These are phyloP conservation scores for Cydonia oblonga DNA, from an alignment of 331 rosid genomes.

Conservation along the genomic window DNA sequence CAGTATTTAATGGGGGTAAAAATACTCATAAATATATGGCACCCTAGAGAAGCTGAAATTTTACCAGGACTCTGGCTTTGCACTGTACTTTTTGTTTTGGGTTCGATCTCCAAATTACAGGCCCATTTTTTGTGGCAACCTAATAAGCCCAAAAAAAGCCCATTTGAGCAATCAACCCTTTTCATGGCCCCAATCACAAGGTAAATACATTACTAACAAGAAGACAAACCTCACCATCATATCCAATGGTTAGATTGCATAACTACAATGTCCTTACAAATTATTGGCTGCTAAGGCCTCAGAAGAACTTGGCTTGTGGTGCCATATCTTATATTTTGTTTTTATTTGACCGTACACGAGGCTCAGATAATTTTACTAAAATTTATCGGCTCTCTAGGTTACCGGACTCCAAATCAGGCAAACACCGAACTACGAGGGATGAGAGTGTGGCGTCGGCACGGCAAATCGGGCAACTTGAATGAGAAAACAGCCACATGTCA, in stretches of 20 bases:
- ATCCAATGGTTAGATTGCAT: not conserved
- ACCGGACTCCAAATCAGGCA: not conserved
- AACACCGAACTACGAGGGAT: not conserved
- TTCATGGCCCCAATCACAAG: not conserved
- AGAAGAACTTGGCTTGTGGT: not conserved
- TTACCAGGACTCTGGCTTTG: too few relatives aligned
- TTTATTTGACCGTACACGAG: too few relatives aligned
- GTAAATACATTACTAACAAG: not conserved
- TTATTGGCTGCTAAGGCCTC: not conserved
- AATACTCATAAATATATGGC: not conserved
- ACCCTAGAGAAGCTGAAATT: too few relatives aligned
- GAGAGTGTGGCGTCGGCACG: slow-evolving; percentile 26
- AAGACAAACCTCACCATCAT: not conserved
- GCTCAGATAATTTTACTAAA: too few relatives aligned
- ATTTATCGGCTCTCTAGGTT: not conserved
- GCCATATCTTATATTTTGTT: not conserved
- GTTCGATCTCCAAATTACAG: not conserved
- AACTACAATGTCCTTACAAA: not conserved
- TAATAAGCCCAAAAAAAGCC: not conserved
- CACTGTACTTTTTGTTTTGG: too few relatives aligned
- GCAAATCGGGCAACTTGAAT: slow-evolving; percentile 44
- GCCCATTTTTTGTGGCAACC: not conserved
- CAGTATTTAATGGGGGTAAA: not conserved
- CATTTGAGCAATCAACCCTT: not conserved
- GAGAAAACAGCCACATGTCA: slow-evolving; percentile 47